Evolutionary conservation across 176 grass and related monocot genomes (phyloP).

Genomic region (Saccharum officinarum): DNA sequence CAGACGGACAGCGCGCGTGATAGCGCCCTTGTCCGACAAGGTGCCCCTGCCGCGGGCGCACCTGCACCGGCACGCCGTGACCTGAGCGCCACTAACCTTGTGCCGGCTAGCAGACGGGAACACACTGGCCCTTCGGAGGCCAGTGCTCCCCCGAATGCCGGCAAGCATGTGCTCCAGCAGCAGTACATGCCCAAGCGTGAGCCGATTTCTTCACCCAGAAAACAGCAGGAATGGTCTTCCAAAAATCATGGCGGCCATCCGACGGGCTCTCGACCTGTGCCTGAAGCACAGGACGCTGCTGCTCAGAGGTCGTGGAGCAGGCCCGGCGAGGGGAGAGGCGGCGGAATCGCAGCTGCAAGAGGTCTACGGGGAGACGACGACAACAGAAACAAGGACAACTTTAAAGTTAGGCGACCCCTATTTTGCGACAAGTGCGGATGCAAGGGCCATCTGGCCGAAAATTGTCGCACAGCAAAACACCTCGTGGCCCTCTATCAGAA

Average conservation of each 20-base stretch:
- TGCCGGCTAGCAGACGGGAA: not conserved
- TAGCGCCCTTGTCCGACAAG: not conserved
- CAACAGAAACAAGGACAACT: not conserved
- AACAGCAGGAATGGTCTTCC: not conserved
- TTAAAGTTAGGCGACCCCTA: not conserved
- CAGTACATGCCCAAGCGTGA: not conserved
- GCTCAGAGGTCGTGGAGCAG: not conserved
- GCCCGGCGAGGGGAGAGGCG: not conserved
- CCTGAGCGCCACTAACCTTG: not conserved
- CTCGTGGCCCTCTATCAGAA: not conserved
- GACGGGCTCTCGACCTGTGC: not conserved
- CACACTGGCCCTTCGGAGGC: not conserved
- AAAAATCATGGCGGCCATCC: not conserved
- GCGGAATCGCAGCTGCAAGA: not conserved
- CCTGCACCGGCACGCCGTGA: not conserved
- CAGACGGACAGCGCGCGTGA: not conserved
- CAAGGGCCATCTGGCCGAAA: constrained; percentile 1
- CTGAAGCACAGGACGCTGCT: not conserved
- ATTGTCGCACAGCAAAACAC: not conserved
- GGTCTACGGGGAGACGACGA: not conserved
- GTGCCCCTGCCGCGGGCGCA: not conserved
- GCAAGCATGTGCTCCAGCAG: constrained; percentile 22
- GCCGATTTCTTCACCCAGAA: not conserved
- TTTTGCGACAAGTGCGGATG: constrained; percentile 10
- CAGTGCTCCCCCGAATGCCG: not conserved